Conservation (phyloP, 768 basidiomycete genomes). For the Mycena crocata region DNA sequence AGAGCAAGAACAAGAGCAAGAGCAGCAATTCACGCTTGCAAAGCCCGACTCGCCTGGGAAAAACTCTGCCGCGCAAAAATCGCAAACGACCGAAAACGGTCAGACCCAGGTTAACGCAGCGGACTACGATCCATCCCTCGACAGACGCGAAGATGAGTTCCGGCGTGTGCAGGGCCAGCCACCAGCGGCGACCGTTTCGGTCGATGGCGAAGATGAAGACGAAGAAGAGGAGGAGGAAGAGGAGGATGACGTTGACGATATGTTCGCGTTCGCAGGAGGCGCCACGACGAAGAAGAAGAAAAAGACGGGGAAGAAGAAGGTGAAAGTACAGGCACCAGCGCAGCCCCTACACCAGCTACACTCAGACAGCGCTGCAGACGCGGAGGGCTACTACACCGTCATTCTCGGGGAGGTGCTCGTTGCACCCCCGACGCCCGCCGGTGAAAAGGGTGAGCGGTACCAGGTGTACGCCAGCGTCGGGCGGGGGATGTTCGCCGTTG, state of each 20-base stretch:
- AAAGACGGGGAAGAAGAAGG: conserved; percentile 48
- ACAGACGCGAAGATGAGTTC: conserved; percentile 87
- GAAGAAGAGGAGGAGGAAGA: conserved; percentile 75
- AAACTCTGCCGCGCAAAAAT: neutral
- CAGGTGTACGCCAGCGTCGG: conserved; percentile 96
- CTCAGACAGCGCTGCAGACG: conserved; percentile 90
- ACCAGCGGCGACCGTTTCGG: conserved; percentile 43
- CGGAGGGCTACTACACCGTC: conserved; percentile 95
- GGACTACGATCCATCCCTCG: conserved; percentile 53
- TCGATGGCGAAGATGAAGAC: conserved; percentile 50
- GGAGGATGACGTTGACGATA: conserved; percentile 93
- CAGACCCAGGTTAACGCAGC: conserved; percentile 30
- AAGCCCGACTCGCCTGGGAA: conserved; percentile 30
- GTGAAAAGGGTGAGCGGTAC: conserved; percentile 83
- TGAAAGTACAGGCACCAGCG: conserved; percentile 2
- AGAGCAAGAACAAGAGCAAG: conserved; percentile 30
- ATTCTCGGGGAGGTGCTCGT: conserved; percentile 91
- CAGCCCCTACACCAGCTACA: conserved; percentile 46
- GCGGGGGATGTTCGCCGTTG: conserved; percentile 99
- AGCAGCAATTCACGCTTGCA: conserved; percentile 27
- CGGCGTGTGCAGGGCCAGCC: conserved; percentile 62
- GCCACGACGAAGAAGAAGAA: conserved; percentile 64
- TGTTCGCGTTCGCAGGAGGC: conserved; percentile 85
- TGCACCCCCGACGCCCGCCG: conserved; percentile 16
- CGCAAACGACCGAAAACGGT: conserved; percentile 1